Conservation (phyloP, 116 monocot species). For the Posidonia oceanica region DNA sequence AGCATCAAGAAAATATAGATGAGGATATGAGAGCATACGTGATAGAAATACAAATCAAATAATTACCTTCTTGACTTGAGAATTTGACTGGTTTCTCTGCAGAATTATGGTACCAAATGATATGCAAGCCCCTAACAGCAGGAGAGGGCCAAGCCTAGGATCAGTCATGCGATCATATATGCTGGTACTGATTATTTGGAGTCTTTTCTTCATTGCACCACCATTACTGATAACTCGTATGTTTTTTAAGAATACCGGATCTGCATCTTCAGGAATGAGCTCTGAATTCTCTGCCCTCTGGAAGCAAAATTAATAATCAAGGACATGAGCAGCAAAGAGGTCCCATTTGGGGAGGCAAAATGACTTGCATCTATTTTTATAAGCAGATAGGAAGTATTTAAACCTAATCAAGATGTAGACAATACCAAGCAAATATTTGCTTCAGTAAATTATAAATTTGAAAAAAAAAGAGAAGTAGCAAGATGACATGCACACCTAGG, state of each 20-base stretch:
- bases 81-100: constrained; percentile 20
- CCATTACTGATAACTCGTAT: constrained; percentile 19
- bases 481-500: too few relatives aligned
- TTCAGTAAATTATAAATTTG: too few relatives aligned
- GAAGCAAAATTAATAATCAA: neutral
- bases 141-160: constrained; percentile 69
- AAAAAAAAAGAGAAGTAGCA: too few relatives aligned
- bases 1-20: neutral
- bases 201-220: constrained; percentile 21
- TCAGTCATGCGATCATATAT: constrained; percentile 36
- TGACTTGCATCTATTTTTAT: too few relatives aligned
- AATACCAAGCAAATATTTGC: too few relatives aligned
- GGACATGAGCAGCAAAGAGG: too few relatives aligned
- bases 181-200: constrained; percentile 17
- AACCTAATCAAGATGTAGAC: too few relatives aligned
- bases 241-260: constrained; percentile 25
- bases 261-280: constrained; percentile 70
- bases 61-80: neutral
- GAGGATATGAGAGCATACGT: neutral
- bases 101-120: constrained; percentile 70
- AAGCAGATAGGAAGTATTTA: too few relatives aligned
- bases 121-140: constrained; percentile 65
- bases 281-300: constrained; percentile 55
- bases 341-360: too few relatives aligned
- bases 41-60: neutral